Evolutionary conservation across 169 alveolate species (phyloP).

Genomic region (Plasmodium vivax): DNA sequence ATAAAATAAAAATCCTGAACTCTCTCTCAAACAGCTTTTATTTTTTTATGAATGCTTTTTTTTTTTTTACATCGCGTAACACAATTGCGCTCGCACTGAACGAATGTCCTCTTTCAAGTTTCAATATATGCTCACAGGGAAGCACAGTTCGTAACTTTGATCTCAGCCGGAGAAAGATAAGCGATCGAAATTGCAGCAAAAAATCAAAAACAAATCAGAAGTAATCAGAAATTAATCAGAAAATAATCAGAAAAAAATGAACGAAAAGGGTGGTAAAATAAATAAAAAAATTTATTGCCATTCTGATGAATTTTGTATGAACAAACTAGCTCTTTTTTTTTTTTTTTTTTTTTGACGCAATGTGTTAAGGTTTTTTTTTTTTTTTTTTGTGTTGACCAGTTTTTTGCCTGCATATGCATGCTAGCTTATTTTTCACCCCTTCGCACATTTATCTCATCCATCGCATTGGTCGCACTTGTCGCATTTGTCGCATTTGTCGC

Average conservation of each 20-base stretch:
- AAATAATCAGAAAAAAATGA: not conserved
- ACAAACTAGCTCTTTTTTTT: constrained; percentile 31
- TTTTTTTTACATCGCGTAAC: not conserved
- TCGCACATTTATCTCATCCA: not conserved
- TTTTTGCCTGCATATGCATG: constrained; percentile 13
- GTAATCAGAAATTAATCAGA: not conserved
- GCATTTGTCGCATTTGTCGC: not conserved
- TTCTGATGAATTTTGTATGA: constrained; percentile 20
- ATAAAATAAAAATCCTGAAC: not conserved
- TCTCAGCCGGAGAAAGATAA: not conserved
- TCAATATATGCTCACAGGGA: not conserved
- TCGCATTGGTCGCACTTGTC: not conserved
- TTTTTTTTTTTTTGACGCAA: constrained; percentile 22
- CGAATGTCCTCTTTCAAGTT: constrained; percentile 14
- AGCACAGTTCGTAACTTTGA: constrained; percentile 37
- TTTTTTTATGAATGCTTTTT: not conserved
- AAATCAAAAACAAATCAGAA: not conserved
- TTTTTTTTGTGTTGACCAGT: not conserved
- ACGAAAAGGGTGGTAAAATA: not conserved
- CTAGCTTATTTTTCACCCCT: not conserved
- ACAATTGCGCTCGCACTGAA: not conserved
- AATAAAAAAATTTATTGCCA: constrained; percentile 1
- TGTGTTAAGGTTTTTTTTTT: constrained; percentile 11
- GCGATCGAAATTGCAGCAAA: not conserved
- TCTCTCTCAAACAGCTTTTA: not conserved